phyloP scores from a whole-genome alignment of 768 basidiomycete genomes.

The Postia placenta region DNA sequence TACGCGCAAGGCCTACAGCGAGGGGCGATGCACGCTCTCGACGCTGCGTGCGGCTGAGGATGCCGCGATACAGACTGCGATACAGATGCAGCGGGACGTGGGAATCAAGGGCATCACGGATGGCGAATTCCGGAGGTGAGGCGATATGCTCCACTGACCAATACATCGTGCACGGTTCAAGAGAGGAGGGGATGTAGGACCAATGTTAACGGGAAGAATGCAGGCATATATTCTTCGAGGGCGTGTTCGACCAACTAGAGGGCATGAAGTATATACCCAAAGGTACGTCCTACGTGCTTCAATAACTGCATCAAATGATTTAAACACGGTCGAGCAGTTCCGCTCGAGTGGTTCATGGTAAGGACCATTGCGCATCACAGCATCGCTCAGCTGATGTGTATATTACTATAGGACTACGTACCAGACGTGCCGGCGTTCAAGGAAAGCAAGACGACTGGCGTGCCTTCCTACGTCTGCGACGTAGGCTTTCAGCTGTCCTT shows the following conservation, averaged over 20 bases:
- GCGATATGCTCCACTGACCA: background rate
- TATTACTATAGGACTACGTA: conserved; percentile 22
- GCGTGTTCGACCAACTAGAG: conserved; percentile 60
- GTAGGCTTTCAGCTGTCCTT: conserved; percentile 13
- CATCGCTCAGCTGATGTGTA: background rate
- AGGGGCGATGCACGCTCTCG: conserved; percentile 32
- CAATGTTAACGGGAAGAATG: too few relatives aligned
- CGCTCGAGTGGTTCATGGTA: conserved; percentile 4
- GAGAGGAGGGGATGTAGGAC: too few relatives aligned
- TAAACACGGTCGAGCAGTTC: too few relatives aligned
- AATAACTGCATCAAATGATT: background rate
- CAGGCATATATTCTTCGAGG: conserved; percentile 56
- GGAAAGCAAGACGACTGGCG: conserved; percentile 23
- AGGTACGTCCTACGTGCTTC: background rate
- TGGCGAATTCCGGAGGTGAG: conserved; percentile 42
- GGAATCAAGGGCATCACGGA: conserved; percentile 63
- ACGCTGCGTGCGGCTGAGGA: conserved; percentile 46
- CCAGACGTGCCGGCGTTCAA: conserved; percentile 30
- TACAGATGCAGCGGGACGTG: conserved; percentile 46
- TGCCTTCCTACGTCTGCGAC: conserved; percentile 22
- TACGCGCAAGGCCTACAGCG: conserved; percentile 39
- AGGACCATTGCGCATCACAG: background rate
- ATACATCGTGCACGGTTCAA: too few relatives aligned
- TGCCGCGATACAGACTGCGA: conserved; percentile 44
- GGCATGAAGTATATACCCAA: conserved; percentile 51